phyloP scores from a whole-genome alignment of 306 rosid genomes.

The Cucumis hystrix region DNA sequence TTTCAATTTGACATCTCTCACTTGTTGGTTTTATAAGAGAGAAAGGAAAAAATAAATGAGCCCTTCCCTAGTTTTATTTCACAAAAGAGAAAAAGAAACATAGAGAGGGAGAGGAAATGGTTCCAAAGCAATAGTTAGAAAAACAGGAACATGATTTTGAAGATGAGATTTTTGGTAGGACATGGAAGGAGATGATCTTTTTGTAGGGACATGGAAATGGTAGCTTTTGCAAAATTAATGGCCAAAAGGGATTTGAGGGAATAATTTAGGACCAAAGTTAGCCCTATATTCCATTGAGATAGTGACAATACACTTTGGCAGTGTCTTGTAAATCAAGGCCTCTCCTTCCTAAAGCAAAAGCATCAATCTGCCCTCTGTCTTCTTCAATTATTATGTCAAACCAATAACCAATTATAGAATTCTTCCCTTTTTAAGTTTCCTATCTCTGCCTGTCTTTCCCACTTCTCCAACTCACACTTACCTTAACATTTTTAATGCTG shows the following conservation, averaged over 20 bases:
- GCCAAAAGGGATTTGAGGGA: neutral
- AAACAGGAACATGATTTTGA: neutral
- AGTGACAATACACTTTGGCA: conserved; percentile 30
- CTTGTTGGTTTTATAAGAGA: too few species aligned
- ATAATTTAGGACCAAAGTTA: conserved; percentile 16
- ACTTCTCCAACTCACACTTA: neutral
- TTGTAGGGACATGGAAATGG: neutral
- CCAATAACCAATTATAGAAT: neutral
- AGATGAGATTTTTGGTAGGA: neutral
- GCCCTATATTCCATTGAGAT: conserved; percentile 29
- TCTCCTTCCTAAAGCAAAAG: conserved; percentile 15
- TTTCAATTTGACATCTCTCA: neutral
- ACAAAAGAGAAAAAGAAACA: neutral
- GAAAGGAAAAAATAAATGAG: neutral
- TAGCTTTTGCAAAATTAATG: neutral
- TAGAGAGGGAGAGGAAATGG: neutral
- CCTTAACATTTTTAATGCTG: neutral
- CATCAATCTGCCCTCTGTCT: neutral
- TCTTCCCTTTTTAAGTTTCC: neutral
- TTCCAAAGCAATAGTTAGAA: neutral
- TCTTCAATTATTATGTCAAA: neutral
- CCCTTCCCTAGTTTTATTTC: neutral
- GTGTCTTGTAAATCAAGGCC: conserved; percentile 11
- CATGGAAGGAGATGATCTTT: neutral
- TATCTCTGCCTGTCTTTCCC: neutral